Evolutionary conservation across 2,329 filamentous ascomycete species (phyloP), one percentile per base, ranked within the genome.

Genomic region (Phialemonium atrogriseum): DNA sequence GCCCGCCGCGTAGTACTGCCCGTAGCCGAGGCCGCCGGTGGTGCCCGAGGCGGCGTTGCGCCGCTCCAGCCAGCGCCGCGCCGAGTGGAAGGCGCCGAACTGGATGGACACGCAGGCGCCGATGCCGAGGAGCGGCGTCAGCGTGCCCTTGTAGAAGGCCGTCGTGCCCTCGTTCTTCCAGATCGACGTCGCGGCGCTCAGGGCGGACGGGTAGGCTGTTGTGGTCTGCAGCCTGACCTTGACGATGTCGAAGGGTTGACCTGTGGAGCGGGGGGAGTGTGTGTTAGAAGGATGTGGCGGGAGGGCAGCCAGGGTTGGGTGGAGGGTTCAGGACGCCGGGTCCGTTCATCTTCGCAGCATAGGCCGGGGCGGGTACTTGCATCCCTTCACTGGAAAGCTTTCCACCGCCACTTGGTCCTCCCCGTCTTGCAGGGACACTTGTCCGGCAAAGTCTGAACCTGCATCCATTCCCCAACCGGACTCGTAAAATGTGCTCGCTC

Each of bases 81-180:
- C 88, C 52, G 83, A 80, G 68, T 95, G 87, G 70, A 96, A 98
- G 48, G 84, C 91, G 41, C 88, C 91, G 58, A 98, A 98, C 67
- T 98, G 91, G 48, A 98, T 82, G n/a, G 87, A 95, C 27, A 91
- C 88, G 57, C 91, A 98, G 46, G 91, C 91, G 46, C 91, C 91
- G 52, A 98, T 96, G 45, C 91, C 91, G 35, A 98, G 75, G 34
- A 98, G 70, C 1, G 91, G 91, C 5, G 91, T 96, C 35, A 98
- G 69, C 0, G 91, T 96, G 50, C 91, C 91, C 63, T 98, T 98
- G 76, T 98, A 98, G 68, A 86, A 98, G 35, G 91, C 91, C 10
- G 84, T 63, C 3, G 87, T 70, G 2, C 91, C 91, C 59, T 98
- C 91, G 50, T 85, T 80, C 49, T 76, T 78, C 61, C 85, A 85